These are phyloP conservation scores for Lichtheimia hyalospora DNA, from an alignment of 371 early-diverging fungal genomes.

Conservation along the genomic window DNA sequence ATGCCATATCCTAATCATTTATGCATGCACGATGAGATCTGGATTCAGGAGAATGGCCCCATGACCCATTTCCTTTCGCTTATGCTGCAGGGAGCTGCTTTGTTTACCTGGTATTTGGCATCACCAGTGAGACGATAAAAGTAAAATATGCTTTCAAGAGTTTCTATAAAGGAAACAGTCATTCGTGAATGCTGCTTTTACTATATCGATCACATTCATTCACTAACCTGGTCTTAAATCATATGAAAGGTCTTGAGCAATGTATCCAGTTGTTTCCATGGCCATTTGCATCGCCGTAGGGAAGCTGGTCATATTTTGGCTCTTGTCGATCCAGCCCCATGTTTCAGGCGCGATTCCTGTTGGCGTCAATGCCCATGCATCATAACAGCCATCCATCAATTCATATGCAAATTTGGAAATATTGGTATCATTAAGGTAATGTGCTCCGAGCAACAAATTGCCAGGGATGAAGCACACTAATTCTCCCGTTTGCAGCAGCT, in stretches of 20 bases:
- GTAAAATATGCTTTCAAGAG: slow-evolving; percentile 52
- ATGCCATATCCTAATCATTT: slow-evolving; percentile 58
- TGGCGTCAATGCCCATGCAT: slow-evolving; percentile 36
- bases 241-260: slow-evolving; percentile 20
- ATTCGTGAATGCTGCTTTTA: neutral
- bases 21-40: too few species aligned
- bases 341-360: slow-evolving; percentile 47
- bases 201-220: neutral
- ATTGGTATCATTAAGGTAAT: slow-evolving; percentile 25
- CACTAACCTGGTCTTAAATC: slow-evolving; percentile 23
- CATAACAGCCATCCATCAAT: slow-evolving; percentile 40
- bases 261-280: slow-evolving; percentile 23
- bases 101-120: slow-evolving; percentile 52
- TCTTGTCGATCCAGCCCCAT: slow-evolving; percentile 45
- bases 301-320: slow-evolving; percentile 16
- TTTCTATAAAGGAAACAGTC: neutral
- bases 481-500: slow-evolving; percentile 38
- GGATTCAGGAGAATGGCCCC: too few species aligned
- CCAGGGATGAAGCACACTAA: slow-evolving; percentile 48
- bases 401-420: slow-evolving; percentile 29
- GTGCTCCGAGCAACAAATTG: slow-evolving; percentile 40
- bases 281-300: slow-evolving; percentile 27
- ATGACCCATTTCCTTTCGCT: too few species aligned
- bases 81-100: too few species aligned
- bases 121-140: slow-evolving; percentile 76